A percentile compares a stretch with the other conserved stretches of the same genome.
phyloP scores from a whole-genome alignment of 208 protist genomes.

The Acanthamoeba divionensis region DNA sequence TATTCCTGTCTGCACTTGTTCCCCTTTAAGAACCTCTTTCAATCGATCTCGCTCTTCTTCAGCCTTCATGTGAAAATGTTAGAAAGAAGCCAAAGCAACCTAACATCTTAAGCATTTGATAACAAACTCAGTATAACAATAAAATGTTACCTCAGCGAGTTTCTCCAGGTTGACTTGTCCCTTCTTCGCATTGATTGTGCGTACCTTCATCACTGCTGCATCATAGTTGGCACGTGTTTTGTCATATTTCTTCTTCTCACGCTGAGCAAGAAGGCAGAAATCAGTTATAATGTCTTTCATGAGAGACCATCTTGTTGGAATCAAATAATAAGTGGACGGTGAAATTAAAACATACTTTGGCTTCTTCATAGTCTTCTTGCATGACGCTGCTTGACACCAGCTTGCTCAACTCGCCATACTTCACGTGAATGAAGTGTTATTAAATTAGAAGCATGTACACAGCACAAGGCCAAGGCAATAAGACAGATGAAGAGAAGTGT shows the following conservation, averaged over 20 bases:
- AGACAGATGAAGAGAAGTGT: background rate
- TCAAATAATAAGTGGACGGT: too few relatives aligned
- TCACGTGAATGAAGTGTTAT: background rate
- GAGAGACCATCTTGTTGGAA: too few relatives aligned
- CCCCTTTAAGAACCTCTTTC: background rate
- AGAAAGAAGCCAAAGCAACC: background rate
- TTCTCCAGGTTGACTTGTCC: conserved; percentile 43
- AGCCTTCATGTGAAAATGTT: background rate
- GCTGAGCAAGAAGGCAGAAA: background rate
- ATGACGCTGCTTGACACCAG: conserved; percentile 3
- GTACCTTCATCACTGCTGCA: conserved; percentile 36
- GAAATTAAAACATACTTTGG: conserved; percentile 19
- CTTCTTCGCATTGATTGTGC: conserved; percentile 45
- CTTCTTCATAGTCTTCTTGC: conserved; percentile 21
- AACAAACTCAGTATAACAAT: background rate
- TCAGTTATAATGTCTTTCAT: too few relatives aligned
- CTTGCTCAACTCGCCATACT: conserved; percentile 29
- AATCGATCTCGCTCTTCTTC: conserved; percentile 30
- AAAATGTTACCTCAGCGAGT: background rate
- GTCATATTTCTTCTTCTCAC: conserved; percentile 49
- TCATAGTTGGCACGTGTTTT: conserved; percentile 41
- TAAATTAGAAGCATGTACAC: background rate
- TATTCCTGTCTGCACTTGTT: conserved; percentile 44
- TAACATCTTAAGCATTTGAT: background rate
- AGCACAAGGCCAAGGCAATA: background rate